Evolutionary conservation across 164 flowering plant genomes (phyloP), one percentile per base, ranked within the genome.

Genomic region (Annona squamosa): DNA sequence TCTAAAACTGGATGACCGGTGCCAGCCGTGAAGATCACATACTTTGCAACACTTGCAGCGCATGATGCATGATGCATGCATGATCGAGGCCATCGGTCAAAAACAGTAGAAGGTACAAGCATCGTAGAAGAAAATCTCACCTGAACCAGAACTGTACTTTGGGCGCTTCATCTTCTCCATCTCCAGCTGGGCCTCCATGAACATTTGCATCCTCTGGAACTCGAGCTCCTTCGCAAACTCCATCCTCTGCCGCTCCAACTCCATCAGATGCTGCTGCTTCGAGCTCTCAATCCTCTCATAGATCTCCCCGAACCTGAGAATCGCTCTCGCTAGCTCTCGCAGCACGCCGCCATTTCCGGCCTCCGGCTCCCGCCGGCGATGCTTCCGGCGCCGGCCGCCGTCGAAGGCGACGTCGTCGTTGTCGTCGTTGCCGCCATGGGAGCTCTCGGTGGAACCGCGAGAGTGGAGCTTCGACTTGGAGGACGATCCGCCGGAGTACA

Each of bases 241-340:
- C 88, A 88, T 80, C 68, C 90, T 81, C 82, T 84, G 87, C 81
- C 64, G 83, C 81, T 88, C 91, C 82, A 87, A 59, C 65, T 88
- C 87, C 85, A 81, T 74, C 81, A 87, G 81, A 73, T 82, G 86
- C 72, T 82, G 76, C 79, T 83, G 92, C 76, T 84, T 87, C 46
- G 79, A 75, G 44, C 81, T 79, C 80, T 87, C 92, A 1, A 81
- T 75, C 68, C 84, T 83, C 85, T 87, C 87, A 68, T 87, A 88
- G 1, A 85, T 68, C 74, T 87, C 89, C 16, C 85, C 89, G 43
- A 88, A 84, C 72, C 77, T 82, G 63, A 79, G n/a, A 47, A 88
- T 76, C 59, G 90, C 88, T 52, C 81, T 78, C 65, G 90, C 88
- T 45, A 88, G 64, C 68, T 83, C 88, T 81, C 84, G 73, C 65